Percentiles rank a stretch among this genome's conserved stretches.
These are phyloP conservation scores for Clathrus columnatus DNA, from an alignment of 768 basidiomycete genomes.

Conservation along the genomic window DNA sequence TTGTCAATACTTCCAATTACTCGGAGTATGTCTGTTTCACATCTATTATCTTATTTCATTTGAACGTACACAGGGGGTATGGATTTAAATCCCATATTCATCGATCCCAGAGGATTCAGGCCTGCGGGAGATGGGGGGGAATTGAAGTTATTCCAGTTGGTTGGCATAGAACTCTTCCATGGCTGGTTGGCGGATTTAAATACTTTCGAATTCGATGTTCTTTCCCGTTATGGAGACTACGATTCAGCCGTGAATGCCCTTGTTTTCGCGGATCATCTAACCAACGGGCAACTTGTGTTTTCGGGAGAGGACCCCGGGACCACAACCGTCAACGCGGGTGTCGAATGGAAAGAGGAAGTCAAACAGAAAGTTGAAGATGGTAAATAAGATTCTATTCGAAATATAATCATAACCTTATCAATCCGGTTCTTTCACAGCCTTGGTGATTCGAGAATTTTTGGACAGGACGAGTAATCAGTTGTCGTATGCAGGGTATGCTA, in stretches of 20 bases:
- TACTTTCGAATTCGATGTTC: slow-evolving; percentile 46
- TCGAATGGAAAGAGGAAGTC: slow-evolving; percentile 43
- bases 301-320: slow-evolving; percentile 23
- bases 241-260: slow-evolving; percentile 67
- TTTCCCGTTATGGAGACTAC: slow-evolving; percentile 54
- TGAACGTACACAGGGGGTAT: slow-evolving; percentile 57
- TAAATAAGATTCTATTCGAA: slow-evolving; percentile 24
- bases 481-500: slow-evolving; percentile 61
- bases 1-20: slow-evolving; percentile 70
- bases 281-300: slow-evolving; percentile 50
- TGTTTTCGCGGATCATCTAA: slow-evolving; percentile 71
- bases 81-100: slow-evolving; percentile 83
- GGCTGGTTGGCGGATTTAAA: slow-evolving; percentile 80
- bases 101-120: slow-evolving; percentile 55
- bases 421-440: slow-evolving; percentile 35
- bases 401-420: not conserved
- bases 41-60: not conserved
- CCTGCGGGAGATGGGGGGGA: slow-evolving; percentile 63
- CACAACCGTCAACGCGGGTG: slow-evolving; percentile 18
- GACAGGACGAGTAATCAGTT: slow-evolving; percentile 69
- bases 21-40: slow-evolving; percentile 46
- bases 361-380: slow-evolving; percentile 61
- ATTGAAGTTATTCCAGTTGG: slow-evolving; percentile 77
- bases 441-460: slow-evolving; percentile 60
- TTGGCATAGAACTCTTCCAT: slow-evolving; percentile 73